These are phyloP conservation scores for Pleurotus tuoliensis DNA, from an alignment of 768 basidiomycete species.

Conservation along the genomic window DNA sequence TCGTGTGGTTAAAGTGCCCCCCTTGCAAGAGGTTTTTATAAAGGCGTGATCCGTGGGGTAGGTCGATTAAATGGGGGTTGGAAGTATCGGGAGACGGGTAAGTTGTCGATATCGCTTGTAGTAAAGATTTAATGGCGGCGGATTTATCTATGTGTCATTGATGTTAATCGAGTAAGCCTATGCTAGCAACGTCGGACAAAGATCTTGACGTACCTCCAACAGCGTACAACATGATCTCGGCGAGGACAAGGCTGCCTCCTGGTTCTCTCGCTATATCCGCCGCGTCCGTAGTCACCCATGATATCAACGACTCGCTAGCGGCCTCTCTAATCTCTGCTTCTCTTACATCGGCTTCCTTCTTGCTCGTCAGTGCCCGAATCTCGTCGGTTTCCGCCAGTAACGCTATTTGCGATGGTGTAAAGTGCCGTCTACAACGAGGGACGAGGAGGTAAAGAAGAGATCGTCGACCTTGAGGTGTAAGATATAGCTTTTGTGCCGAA, in stretches of 20 bases:
- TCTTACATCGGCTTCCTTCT: slow-evolving; percentile 66
- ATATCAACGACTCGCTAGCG: slow-evolving; percentile 72
- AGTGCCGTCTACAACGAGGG: slow-evolving; percentile 81
- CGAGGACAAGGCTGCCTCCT: slow-evolving; percentile 72
- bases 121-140: slow-evolving; percentile 54
- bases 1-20: slow-evolving; percentile 75
- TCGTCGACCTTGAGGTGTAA: slow-evolving; percentile 72
- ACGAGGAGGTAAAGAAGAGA: slow-evolving; percentile 79
- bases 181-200: not conserved
- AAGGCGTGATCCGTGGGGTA: slow-evolving; percentile 76
- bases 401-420: slow-evolving; percentile 76
- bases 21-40: slow-evolving; percentile 91
- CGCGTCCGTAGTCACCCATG: slow-evolving; percentile 63
- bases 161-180: not conserved
- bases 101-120: slow-evolving; percentile 48
- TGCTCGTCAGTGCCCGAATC: slow-evolving; percentile 70
- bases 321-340: slow-evolving; percentile 68
- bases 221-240: slow-evolving; percentile 81
- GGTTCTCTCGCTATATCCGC: slow-evolving; percentile 66
- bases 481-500: slow-evolving; percentile 52
- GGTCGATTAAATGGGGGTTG: slow-evolving; percentile 67
- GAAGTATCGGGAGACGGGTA: slow-evolving; percentile 52
- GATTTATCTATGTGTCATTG: slow-evolving; percentile 57
- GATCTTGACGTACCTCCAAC: slow-evolving; percentile 62
- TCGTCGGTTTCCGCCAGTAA: slow-evolving; percentile 72